These are phyloP conservation scores for Lizanozyma gosingica DNA, from an alignment of 1,139 yeast species.

Conservation along the genomic window DNA sequence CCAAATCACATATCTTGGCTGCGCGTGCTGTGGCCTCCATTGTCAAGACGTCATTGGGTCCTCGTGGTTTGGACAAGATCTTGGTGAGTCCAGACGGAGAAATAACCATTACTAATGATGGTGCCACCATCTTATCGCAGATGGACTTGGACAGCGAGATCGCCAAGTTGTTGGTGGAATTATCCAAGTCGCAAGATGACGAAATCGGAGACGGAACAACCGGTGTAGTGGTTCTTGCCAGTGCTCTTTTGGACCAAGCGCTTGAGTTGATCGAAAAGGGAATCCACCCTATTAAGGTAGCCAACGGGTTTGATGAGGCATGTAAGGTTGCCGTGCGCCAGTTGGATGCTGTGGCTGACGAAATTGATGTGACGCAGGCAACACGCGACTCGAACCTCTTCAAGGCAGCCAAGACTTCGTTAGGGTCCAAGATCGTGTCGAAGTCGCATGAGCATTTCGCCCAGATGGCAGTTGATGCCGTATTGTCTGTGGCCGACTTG, in stretches of 20 bases:
- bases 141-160: slow-evolving; percentile 96
- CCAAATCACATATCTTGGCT: slow-evolving; percentile 89
- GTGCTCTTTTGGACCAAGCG: slow-evolving; percentile 92
- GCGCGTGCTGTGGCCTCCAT: slow-evolving; percentile 94
- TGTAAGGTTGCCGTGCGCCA: slow-evolving; percentile 81
- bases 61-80: slow-evolving; percentile 96
- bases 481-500: slow-evolving; percentile 83
- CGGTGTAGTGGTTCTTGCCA: slow-evolving; percentile 95
- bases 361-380: slow-evolving; percentile 42
- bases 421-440: slow-evolving; percentile 93
- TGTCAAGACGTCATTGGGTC: slow-evolving; percentile 88
- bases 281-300: slow-evolving; percentile 93
- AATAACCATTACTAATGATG: slow-evolving; percentile 95
- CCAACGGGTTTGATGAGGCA: slow-evolving; percentile 96
- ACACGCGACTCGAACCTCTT: slow-evolving; percentile 47
- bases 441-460: slow-evolving; percentile 92
- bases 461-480: slow-evolving; percentile 95
- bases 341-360: slow-evolving; percentile 68
- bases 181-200: slow-evolving; percentile 93
- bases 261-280: slow-evolving; percentile 91
- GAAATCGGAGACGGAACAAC: slow-evolving; percentile 99
- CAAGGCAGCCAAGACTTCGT: slow-evolving; percentile 88
- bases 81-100: slow-evolving; percentile 92
- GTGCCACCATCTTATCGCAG: slow-evolving; percentile 92
- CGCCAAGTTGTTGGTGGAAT: slow-evolving; percentile 89